These are phyloP conservation scores for Chytriomyces sp. DNA, from an alignment of 192 early-diverging fungal genomes.

Conservation along the genomic window DNA sequence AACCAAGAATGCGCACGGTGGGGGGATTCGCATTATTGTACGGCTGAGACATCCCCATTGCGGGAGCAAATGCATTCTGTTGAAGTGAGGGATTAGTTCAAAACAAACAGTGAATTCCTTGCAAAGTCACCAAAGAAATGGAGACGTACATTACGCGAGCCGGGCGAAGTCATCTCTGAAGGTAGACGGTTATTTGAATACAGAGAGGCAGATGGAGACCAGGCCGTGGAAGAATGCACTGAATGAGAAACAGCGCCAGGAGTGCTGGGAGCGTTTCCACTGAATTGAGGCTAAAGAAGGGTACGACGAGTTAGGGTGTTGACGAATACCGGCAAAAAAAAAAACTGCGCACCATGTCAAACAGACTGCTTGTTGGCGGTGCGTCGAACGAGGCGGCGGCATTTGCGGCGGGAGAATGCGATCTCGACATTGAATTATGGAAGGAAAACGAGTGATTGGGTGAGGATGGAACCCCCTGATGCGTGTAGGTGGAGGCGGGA, in stretches of 20 bases:
- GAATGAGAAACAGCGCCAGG: too few species aligned
- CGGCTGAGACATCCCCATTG: too few species aligned
- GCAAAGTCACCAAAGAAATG: not conserved
- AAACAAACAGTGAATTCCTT: too few species aligned
- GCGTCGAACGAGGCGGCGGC: not conserved
- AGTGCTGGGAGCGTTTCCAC: too few species aligned
- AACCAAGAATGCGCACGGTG: slow-evolving; percentile 19
- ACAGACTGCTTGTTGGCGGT: slow-evolving; percentile 12
- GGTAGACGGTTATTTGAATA: too few species aligned
- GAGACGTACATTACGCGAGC: not conserved
- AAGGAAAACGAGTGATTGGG: not conserved
- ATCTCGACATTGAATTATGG: not conserved
- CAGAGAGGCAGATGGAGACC: too few species aligned
- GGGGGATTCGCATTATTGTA: not conserved
- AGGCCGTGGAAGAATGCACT: too few species aligned
- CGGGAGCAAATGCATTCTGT: not conserved
- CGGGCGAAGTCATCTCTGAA: not conserved
- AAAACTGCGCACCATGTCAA: slow-evolving; percentile 22
- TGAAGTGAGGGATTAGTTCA: not conserved
- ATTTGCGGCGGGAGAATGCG: not conserved
- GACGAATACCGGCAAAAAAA: not conserved
- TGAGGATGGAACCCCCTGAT: not conserved
- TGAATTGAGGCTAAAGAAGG: too few species aligned
- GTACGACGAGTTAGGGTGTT: not conserved
- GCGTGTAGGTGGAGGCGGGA: not conserved